These are phyloP conservation scores for Pythium sp. DNA, from an alignment of 352 stramenopile species.

Conservation along the genomic window DNA sequence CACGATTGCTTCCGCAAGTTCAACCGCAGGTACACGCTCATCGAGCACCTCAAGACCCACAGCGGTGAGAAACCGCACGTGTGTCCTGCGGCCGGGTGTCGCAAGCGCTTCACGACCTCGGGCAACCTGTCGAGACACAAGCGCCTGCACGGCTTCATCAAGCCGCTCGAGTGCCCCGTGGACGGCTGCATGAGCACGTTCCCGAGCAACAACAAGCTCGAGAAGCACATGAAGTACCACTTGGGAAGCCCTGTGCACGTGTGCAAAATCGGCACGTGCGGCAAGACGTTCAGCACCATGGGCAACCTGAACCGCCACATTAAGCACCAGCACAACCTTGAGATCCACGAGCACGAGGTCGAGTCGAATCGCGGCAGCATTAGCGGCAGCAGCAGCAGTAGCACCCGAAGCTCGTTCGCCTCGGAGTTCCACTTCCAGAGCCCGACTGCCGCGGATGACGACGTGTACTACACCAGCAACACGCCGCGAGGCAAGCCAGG, in stretches of 20 bases:
- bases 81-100: constrained; percentile 35
- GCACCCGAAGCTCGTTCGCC: background rate
- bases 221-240: constrained; percentile 52
- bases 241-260: constrained; percentile 38
- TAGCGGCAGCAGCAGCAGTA: background rate
- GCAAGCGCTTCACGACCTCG: constrained; percentile 54
- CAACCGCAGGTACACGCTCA: constrained; percentile 47
- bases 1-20: constrained; percentile 27
- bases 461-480: background rate
- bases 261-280: constrained; percentile 39
- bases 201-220: constrained; percentile 41
- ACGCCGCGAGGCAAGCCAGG: background rate
- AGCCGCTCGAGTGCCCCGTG: constrained; percentile 36
- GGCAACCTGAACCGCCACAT: constrained; percentile 56
- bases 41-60: constrained; percentile 56
- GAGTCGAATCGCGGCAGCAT: background rate
- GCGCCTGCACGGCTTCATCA: constrained; percentile 42
- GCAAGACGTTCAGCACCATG: constrained; percentile 59
- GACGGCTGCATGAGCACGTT: constrained; percentile 38
- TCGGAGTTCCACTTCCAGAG: constrained; percentile 10
- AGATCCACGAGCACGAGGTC: background rate
- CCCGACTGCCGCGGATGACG: constrained; percentile 10
- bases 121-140: constrained; percentile 59
- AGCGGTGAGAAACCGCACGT: constrained; percentile 48
- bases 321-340: constrained; percentile 31